Conservation (phyloP, 495 filamentous ascomycete genomes). For the Glarea lozoyensis region DNA sequence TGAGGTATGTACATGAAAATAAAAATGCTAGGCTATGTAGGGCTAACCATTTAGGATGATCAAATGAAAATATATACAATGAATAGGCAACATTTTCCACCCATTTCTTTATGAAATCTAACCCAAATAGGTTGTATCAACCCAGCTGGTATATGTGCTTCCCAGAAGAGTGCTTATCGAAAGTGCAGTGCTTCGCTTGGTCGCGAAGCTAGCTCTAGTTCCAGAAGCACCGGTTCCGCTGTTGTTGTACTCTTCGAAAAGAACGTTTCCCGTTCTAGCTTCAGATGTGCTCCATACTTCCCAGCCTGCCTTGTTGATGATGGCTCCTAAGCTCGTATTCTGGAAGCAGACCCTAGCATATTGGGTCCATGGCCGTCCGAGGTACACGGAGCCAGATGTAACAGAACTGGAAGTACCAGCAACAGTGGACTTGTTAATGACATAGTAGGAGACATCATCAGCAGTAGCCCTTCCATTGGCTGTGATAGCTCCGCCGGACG, state of each 20-base stretch:
- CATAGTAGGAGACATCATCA: conserved; percentile 46
- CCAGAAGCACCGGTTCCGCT: conserved; percentile 48
- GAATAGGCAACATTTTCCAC: no score
- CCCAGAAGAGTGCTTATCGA: conserved; percentile 43
- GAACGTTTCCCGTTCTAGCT: conserved; percentile 41
- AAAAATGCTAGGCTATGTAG: no score
- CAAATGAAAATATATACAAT: no score
- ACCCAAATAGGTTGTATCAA: conserved; percentile 16
- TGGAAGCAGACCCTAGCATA: conserved; percentile 57
- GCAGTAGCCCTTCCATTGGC: conserved; percentile 48
- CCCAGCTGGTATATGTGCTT: conserved; percentile 29
- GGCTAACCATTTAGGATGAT: no score
- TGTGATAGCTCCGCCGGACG: conserved; percentile 45
- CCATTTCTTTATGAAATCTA: neutral
- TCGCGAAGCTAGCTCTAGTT: conserved; percentile 47
- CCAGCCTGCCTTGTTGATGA: conserved; percentile 57
- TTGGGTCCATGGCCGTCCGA: conserved; percentile 58
- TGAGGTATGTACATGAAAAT: no score
- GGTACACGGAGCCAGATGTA: conserved; percentile 44
- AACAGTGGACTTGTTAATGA: conserved; percentile 49
- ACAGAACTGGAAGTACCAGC: conserved; percentile 9
- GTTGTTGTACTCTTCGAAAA: conserved; percentile 53
- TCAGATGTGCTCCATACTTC: conserved; percentile 41
- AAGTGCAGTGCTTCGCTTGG: conserved; percentile 34
- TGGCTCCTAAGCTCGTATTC: conserved; percentile 39